phyloP scores from a whole-genome alignment of 2,329 filamentous ascomycete genomes.

The Penicillium digitatum region DNA sequence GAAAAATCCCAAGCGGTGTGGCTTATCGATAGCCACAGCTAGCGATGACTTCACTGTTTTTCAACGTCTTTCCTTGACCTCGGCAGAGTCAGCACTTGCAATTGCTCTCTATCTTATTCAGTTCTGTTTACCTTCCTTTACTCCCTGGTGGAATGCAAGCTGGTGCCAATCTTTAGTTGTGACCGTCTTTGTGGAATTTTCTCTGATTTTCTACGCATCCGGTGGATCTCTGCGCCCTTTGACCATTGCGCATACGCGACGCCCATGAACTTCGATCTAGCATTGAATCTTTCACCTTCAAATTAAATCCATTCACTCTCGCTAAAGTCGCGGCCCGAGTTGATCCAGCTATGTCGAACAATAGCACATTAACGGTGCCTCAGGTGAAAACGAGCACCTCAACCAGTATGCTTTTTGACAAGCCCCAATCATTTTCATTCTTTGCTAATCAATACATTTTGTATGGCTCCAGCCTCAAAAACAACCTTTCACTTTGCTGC shows the following conservation, averaged over 20 bases:
- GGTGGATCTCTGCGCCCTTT: not conserved
- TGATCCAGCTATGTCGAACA: slow-evolving; percentile 29
- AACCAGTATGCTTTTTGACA: slow-evolving; percentile 23
- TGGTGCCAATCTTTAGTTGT: not conserved
- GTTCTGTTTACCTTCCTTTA: not conserved
- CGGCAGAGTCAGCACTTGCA: not conserved
- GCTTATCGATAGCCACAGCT: slow-evolving; percentile 4
- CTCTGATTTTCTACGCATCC: slow-evolving; percentile 8
- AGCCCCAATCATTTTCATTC: not conserved
- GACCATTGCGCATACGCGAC: not conserved
- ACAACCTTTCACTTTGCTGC: slow-evolving; percentile 77
- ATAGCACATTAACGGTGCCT: slow-evolving; percentile 28
- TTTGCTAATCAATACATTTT: not conserved
- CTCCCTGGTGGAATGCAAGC: slow-evolving; percentile 4
- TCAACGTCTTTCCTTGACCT: not conserved
- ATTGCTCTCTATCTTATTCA: not conserved
- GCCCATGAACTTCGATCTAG: slow-evolving; percentile 9
- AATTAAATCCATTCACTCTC: not conserved
- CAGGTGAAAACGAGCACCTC: slow-evolving; percentile 29
- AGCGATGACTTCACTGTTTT: slow-evolving; percentile 7
- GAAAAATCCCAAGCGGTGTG: not conserved
- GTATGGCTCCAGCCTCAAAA: slow-evolving; percentile 34
- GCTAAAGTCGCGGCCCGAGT: not conserved
- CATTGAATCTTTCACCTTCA: slow-evolving; percentile 4
- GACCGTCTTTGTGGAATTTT: not conserved